phyloP scores from a whole-genome alignment of 2,329 filamentous ascomycete genomes.

The Peltaster fructicola region DNA sequence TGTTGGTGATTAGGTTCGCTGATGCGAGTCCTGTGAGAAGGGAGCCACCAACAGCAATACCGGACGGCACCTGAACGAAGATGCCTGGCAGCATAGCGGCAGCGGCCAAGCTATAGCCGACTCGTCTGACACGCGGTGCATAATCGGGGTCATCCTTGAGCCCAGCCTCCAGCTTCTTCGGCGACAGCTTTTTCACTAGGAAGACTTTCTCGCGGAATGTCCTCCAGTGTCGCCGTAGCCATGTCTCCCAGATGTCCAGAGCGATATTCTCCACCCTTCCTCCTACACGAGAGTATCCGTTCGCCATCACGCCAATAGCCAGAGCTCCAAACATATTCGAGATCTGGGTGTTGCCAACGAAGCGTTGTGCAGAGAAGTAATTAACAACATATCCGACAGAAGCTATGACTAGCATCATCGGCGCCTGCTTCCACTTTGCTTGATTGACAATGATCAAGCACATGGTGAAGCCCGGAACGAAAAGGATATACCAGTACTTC shows the following conservation, averaged over 20 bases:
- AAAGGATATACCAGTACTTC: slow-evolving; percentile 45
- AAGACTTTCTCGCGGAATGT: slow-evolving; percentile 15
- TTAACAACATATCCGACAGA: slow-evolving; percentile 59
- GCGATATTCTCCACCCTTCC: slow-evolving; percentile 38
- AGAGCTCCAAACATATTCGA: slow-evolving; percentile 63
- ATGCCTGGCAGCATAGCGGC: slow-evolving; percentile 77
- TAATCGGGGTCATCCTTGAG: slow-evolving; percentile 11
- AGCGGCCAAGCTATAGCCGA: slow-evolving; percentile 63
- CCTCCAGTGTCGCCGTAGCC: slow-evolving; percentile 24
- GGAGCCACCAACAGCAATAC: slow-evolving; percentile 39
- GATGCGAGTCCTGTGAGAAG: slow-evolving; percentile 39
- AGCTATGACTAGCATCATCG: slow-evolving; percentile 58
- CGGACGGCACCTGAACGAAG: slow-evolving; percentile 49
- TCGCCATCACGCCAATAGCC: slow-evolving; percentile 58
- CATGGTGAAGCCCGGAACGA: slow-evolving; percentile 56
- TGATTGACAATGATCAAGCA: slow-evolving; percentile 67
- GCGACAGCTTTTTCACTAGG: slow-evolving; percentile 10
- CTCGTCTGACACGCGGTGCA: slow-evolving; percentile 22
- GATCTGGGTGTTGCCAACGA: slow-evolving; percentile 54
- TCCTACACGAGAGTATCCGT: slow-evolving; percentile 57
- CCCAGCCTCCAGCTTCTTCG: slow-evolving; percentile 16
- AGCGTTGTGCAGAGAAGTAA: slow-evolving; percentile 50
- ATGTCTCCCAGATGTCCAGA: slow-evolving; percentile 36
- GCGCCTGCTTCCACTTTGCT: slow-evolving; percentile 60
- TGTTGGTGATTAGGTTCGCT: slow-evolving; percentile 35